A percentile compares a stretch with the other conserved stretches of the same genome.
Evolutionary conservation across 345 rosid species (phyloP).

Genomic region (Ceriops tagal): DNA sequence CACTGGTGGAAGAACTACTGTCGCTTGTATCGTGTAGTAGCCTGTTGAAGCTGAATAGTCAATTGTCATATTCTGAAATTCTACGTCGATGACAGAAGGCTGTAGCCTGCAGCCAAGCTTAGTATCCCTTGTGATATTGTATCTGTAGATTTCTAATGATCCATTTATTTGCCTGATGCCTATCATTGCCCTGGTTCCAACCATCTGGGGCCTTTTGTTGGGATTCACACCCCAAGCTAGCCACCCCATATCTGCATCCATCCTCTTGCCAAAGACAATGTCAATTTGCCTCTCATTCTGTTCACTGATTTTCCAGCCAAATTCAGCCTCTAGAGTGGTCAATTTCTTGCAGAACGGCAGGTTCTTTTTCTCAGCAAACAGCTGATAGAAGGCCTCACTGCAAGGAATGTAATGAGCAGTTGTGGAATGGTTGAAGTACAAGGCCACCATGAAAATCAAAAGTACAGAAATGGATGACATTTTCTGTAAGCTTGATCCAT

Average conservation of each 20-base stretch:
- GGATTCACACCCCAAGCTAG: slow-evolving; percentile 68
- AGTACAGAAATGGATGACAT: neutral
- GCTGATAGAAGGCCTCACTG: neutral
- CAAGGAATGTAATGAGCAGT: slow-evolving; percentile 7
- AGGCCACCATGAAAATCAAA: neutral
- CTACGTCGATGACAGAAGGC: slow-evolving; percentile 26
- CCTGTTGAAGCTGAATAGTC: neutral
- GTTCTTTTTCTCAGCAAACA: neutral
- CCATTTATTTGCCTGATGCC: slow-evolving; percentile 28
- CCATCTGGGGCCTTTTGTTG: slow-evolving; percentile 28
- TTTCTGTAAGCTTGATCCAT: neutral
- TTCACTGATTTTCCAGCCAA: slow-evolving; percentile 25
- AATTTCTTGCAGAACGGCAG: slow-evolving; percentile 21
- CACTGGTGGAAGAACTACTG: slow-evolving; percentile 25
- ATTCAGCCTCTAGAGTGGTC: slow-evolving; percentile 33
- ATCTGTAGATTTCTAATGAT: slow-evolving; percentile 8
- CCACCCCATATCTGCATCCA: slow-evolving; percentile 30
- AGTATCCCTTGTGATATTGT: slow-evolving; percentile 32
- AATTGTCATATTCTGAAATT: neutral
- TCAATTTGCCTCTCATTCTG: slow-evolving; percentile 10
- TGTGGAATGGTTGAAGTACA: neutral
- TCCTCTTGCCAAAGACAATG: slow-evolving; percentile 28
- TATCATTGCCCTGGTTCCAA: slow-evolving; percentile 53
- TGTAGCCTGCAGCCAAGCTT: slow-evolving; percentile 34
- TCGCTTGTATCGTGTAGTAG: slow-evolving; percentile 19